phyloP scores from a whole-genome alignment of 108 stramenopile genomes.

The Chaetoceros tenuissimus region DNA sequence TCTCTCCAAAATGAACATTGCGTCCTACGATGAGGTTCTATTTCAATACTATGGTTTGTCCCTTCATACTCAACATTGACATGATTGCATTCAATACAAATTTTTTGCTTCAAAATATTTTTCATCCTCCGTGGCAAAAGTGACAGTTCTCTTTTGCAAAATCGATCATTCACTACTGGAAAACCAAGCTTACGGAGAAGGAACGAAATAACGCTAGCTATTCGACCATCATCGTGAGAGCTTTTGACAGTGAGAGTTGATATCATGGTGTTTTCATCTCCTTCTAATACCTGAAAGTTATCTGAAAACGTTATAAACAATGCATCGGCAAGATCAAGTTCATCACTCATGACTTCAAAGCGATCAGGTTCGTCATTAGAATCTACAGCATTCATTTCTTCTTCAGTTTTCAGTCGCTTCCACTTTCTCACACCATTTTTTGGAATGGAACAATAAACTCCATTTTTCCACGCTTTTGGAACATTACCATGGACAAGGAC shows the following conservation, averaged over 20 bases:
- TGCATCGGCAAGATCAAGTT: slow-evolving; percentile 11
- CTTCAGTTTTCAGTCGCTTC: slow-evolving; percentile 26
- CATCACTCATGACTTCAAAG: not conserved
- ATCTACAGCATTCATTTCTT: slow-evolving; percentile 3
- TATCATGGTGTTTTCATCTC: not conserved
- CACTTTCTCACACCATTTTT: slow-evolving; percentile 10
- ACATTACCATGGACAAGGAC: slow-evolving; percentile 39
- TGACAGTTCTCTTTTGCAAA: slow-evolving; percentile 37
- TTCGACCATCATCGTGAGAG: slow-evolving; percentile 15
- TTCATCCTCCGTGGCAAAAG: slow-evolving; percentile 41
- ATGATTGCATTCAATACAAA: slow-evolving; percentile 46
- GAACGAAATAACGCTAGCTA: slow-evolving; percentile 27
- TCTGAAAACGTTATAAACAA: slow-evolving; percentile 11
- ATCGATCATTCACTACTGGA: slow-evolving; percentile 56
- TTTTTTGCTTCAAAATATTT: slow-evolving; percentile 50
- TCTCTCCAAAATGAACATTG: not conserved
- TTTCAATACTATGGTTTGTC: no score
- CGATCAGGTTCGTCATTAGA: not conserved
- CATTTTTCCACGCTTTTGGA: slow-evolving; percentile 29
- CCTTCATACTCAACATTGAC: slow-evolving; percentile 10
- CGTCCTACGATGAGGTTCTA: not conserved
- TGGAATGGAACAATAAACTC: slow-evolving; percentile 11
- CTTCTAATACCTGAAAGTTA: slow-evolving; percentile 1
- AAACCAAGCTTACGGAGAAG: slow-evolving; percentile 37
- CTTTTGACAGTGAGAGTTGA: slow-evolving; percentile 16